These are phyloP conservation scores for Paraurostyla sp. DNA, from an alignment of 73 alveolate species.

Conservation along the genomic window DNA sequence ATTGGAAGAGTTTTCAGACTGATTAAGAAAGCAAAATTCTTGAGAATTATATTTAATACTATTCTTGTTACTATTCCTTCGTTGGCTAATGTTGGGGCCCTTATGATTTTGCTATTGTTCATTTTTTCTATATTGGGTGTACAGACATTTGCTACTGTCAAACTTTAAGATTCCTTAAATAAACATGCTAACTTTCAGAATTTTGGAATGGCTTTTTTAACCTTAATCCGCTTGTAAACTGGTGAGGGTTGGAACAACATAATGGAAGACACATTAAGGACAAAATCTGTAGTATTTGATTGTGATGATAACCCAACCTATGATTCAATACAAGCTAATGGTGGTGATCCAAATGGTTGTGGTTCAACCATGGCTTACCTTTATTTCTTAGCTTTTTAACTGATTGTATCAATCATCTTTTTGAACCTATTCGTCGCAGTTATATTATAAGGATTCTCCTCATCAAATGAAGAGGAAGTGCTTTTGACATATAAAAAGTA, in stretches of 20 bases:
- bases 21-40: constrained; percentile 68
- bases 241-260: constrained; percentile 94
- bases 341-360: constrained; percentile 57
- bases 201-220: constrained; percentile 69
- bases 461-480: constrained; percentile 54
- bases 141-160: constrained; percentile 49
- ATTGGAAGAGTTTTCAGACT: constrained; percentile 77
- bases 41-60: constrained; percentile 73
- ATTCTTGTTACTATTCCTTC: constrained; percentile 74
- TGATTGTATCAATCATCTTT: constrained; percentile 73
- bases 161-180: constrained; percentile 49
- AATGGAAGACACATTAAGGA: constrained; percentile 82
- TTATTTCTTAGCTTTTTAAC: constrained; percentile 28
- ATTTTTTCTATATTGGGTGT: constrained; percentile 71
- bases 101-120: constrained; percentile 68
- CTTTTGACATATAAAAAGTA: neutral
- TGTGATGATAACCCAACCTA: constrained; percentile 62
- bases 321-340: constrained; percentile 37
- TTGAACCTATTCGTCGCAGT: constrained; percentile 82
- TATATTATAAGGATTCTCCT: constrained; percentile 75
- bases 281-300: neutral
- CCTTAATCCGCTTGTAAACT: constrained; percentile 74
- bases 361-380: constrained; percentile 9
- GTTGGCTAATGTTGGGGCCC: constrained; percentile 79
- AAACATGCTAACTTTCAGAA: constrained; percentile 62